Evolutionary conservation across 1,139 yeast genomes (phyloP), one percentile per base, ranked within the genome.

Genomic region (Nakaseomyces nivariensis): DNA sequence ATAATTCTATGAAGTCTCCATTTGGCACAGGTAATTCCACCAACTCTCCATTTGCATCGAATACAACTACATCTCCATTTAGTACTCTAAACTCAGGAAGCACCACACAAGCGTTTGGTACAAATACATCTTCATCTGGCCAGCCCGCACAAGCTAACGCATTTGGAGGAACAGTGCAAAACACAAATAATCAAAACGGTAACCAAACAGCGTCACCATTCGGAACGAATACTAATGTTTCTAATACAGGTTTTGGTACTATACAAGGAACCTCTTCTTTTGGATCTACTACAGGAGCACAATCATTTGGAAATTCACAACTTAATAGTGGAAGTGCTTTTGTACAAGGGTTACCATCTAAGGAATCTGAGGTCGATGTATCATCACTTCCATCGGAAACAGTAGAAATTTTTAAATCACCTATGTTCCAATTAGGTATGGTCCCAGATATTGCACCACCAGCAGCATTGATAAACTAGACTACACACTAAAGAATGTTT

Each of bases 371-470:
- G 11, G 2, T 71, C 0, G 61, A 62, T 1, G 53, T 64, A 8
- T 68, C 67, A 0, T 75, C 73, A 9, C 62, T 81, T 9, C 67
- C 77, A 31, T 72, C 70, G 5, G 66, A 58, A 3, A 71, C 81
- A 0, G 52, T 72, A 10, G 70, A 66, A 5, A 77, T 77, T 22
- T 89, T 86, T 62, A 67, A 72, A 53, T 74, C 80, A 1, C 59
- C 66, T 0, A 51, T 55, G 3, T 89, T 88, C 59, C 65, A 67
- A 13, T 64, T 87, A 27, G 96, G 96, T 0, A 67, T 68, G 27
- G 78, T 89, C 1, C 97, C 97, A 0, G 96, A 86, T 54, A 60
- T 78, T 1, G 80, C 89, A 1, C 97, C 97, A 1, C 95, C 96
- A 1, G 46, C 48, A 4, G 54, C 56, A 26, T 50, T 63, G 13